Percentiles rank a stretch among this genome's conserved stretches.
Conservation (phyloP, 148 eudicot genomes). For the Spergularia marina region DNA sequence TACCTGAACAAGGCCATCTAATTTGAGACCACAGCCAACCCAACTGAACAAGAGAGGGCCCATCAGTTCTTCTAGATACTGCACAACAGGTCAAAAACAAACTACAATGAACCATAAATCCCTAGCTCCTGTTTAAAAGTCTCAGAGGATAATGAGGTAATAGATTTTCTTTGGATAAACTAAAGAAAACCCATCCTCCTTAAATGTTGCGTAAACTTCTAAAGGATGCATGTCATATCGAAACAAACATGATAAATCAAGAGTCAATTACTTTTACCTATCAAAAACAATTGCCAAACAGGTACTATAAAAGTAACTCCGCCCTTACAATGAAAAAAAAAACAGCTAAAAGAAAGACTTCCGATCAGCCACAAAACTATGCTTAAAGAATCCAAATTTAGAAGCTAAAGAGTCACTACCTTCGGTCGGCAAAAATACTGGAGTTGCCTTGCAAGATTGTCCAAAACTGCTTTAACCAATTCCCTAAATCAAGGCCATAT, state of each 20-base stretch:
- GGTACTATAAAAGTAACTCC: background rate
- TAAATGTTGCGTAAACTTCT: background rate
- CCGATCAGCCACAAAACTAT: background rate
- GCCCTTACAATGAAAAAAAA: background rate
- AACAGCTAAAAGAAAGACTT: background rate
- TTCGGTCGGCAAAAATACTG: conserved; percentile 62
- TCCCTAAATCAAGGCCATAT: conserved; percentile 48
- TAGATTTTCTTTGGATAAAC: background rate
- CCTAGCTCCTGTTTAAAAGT: background rate
- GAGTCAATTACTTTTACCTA: too few relatives aligned
- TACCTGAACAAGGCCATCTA: conserved; percentile 87
- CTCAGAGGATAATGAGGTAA: too few relatives aligned
- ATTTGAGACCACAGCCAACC: conserved; percentile 84
- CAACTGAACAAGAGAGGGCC: conserved; percentile 77
- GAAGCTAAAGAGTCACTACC: conserved; percentile 35
- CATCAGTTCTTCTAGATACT: conserved; percentile 89
- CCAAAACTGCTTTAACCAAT: conserved; percentile 59
- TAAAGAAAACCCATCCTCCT: background rate
- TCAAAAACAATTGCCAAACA: background rate
- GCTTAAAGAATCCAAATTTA: background rate
- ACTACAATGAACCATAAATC: background rate
- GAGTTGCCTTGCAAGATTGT: conserved; percentile 70
- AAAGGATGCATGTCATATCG: background rate
- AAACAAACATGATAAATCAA: too few relatives aligned
- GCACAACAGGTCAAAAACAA: conserved; percentile 21